A percentile compares a stretch with the other conserved stretches of the same genome.
Conservation (phyloP, 768 basidiomycete species). For the Collybiopsis luxurians region DNA sequence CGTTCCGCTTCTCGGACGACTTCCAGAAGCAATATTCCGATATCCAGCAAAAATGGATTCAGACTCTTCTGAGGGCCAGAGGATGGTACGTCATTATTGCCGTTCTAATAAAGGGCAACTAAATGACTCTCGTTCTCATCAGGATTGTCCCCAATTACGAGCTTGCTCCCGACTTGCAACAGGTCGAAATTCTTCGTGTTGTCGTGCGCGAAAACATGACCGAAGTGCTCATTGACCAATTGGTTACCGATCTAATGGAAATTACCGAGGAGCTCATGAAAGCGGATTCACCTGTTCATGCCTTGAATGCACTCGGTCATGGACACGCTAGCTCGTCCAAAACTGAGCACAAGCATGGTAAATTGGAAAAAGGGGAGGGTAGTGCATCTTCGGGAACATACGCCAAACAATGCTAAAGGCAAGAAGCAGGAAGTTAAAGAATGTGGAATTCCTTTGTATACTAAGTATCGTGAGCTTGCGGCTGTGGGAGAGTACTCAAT, state of each 20-base stretch:
- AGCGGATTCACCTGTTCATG: conserved; percentile 46
- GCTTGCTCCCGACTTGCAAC: conserved; percentile 49
- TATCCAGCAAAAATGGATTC: conserved; percentile 60
- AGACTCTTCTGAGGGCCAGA: conserved; percentile 44
- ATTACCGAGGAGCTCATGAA: conserved; percentile 30
- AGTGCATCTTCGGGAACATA: conserved; percentile 58
- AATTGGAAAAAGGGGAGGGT: conserved; percentile 46
- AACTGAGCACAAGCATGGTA: conserved; percentile 41
- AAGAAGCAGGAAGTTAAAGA: no score
- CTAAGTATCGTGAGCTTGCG: no score
- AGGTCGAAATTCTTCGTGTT: conserved; percentile 60
- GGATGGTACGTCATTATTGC: conserved; percentile 47
- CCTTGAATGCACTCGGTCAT: conserved; percentile 41
- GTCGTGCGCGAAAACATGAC: conserved; percentile 62
- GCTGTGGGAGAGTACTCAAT: no score
- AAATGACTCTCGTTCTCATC: no score
- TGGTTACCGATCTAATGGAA: conserved; percentile 55
- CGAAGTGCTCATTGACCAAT: conserved; percentile 53
- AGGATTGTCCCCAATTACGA: conserved; percentile 55
- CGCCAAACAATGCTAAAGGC: conserved; percentile 60
- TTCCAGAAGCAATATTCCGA: conserved; percentile 55
- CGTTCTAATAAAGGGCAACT: no score
- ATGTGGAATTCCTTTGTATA: no score
- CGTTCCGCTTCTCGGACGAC: conserved; percentile 60
- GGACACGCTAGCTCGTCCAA: conserved; percentile 19